phyloP scores from a whole-genome alignment of 352 stramenopile species.

The Pythium oligandrum region DNA sequence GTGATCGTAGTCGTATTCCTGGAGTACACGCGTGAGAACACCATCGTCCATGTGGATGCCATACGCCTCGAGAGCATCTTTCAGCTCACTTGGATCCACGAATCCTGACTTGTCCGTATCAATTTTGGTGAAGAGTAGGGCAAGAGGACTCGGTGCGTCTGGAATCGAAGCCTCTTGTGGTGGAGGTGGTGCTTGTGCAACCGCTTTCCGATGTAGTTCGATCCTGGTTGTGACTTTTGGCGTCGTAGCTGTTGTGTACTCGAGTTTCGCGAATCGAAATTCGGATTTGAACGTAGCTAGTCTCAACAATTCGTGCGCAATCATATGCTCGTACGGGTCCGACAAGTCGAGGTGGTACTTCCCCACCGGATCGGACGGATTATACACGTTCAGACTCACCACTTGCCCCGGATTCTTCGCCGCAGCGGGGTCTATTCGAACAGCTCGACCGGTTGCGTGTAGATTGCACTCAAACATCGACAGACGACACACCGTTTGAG shows the following conservation, averaged over 20 bases:
- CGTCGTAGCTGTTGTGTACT: slow-evolving; percentile 25
- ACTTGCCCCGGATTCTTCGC: slow-evolving; percentile 2
- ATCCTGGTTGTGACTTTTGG: slow-evolving; percentile 19
- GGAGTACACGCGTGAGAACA: slow-evolving; percentile 24
- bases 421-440: neutral
- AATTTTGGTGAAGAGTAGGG: slow-evolving; percentile 37
- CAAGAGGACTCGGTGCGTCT: slow-evolving; percentile 13
- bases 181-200: neutral
- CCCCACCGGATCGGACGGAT: slow-evolving; percentile 45
- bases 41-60: slow-evolving; percentile 33
- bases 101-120: slow-evolving; percentile 43
- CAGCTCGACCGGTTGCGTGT: slow-evolving; percentile 9
- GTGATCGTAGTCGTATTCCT: slow-evolving; percentile 53
- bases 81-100: slow-evolving; percentile 37
- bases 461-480: slow-evolving; percentile 57
- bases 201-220: slow-evolving; percentile 16
- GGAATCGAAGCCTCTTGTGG: neutral
- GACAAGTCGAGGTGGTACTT: slow-evolving; percentile 56
- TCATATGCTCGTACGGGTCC: slow-evolving; percentile 73
- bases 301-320: slow-evolving; percentile 61
- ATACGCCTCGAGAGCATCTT: slow-evolving; percentile 25
- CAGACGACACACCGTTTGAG: slow-evolving; percentile 27
- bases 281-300: slow-evolving; percentile 46
- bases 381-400: slow-evolving; percentile 43
- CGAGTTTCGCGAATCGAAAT: slow-evolving; percentile 48